These are phyloP conservation scores for Castanopsis chinensis DNA, from an alignment of 306 rosid species.

Conservation along the genomic window DNA sequence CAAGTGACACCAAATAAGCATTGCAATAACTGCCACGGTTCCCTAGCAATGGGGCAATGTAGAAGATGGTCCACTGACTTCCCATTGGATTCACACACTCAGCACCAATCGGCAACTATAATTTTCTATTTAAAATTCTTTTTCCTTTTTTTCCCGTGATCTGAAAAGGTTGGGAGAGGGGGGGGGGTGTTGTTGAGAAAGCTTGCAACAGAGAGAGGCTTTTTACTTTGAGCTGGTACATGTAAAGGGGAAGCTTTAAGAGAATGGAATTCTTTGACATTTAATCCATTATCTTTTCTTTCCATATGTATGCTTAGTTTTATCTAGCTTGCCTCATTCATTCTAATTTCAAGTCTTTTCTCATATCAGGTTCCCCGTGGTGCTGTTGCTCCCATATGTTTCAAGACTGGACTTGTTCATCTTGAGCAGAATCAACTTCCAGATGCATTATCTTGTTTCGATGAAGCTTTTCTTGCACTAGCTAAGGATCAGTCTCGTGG, in stretches of 20 bases:
- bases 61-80: too few relatives aligned
- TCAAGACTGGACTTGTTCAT: constrained; percentile 95
- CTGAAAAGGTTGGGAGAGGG: not conserved
- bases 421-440: constrained; percentile 94
- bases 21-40: too few relatives aligned
- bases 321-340: constrained; percentile 7
- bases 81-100: not conserved
- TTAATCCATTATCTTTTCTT: not conserved
- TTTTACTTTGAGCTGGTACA: not conserved
- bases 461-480: constrained; percentile 91
- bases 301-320: not conserved
- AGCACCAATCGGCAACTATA: not conserved
- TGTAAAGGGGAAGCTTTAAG: not conserved
- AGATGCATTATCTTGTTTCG: constrained; percentile 92
- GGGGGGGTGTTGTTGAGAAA: not conserved
- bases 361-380: constrained; percentile 87
- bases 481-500: constrained; percentile 97
- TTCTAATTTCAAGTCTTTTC: constrained; percentile 29
- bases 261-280: not conserved
- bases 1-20: too few relatives aligned
- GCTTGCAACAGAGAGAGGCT: not conserved
- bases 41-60: too few relatives aligned
- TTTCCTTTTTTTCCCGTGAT: not conserved
- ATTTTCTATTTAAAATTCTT: not conserved
- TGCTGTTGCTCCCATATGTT: constrained; percentile 82